A percentile compares a stretch with the other conserved stretches of the same genome.
Conservation (phyloP, 1,284 basidiomycete species). For the Singerocomus inundabilis region DNA sequence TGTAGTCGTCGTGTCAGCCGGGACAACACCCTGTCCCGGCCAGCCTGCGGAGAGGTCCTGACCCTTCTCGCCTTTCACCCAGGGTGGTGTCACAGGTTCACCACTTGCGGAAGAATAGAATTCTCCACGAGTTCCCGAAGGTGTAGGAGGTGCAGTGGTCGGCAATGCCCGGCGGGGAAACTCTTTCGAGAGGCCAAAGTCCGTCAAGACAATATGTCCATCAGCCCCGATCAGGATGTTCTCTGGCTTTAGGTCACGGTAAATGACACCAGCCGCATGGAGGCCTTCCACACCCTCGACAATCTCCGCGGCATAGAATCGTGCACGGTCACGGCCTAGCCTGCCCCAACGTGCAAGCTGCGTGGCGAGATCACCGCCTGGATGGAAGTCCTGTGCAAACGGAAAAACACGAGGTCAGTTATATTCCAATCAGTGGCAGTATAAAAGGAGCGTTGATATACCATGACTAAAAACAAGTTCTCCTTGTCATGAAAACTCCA, state of each 20-base stretch:
- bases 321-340: slow-evolving; percentile 85
- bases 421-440: slow-evolving; percentile 9
- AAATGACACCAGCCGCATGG: slow-evolving; percentile 83
- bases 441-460: slow-evolving; percentile 35
- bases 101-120: slow-evolving; percentile 47
- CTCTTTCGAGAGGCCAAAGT: slow-evolving; percentile 92
- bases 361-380: slow-evolving; percentile 94
- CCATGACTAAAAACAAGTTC: slow-evolving; percentile 90
- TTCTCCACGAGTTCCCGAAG: slow-evolving; percentile 49
- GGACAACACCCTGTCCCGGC: slow-evolving; percentile 49
- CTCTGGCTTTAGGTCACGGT: slow-evolving; percentile 90
- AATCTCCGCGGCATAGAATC: slow-evolving; percentile 96
- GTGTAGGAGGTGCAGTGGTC: slow-evolving; percentile 54
- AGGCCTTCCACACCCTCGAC: slow-evolving; percentile 93
- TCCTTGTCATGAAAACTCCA: slow-evolving; percentile 97
- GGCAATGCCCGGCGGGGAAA: slow-evolving; percentile 58
- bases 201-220: slow-evolving; percentile 94
- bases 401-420: slow-evolving; percentile 21
- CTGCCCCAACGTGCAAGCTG: slow-evolving; percentile 94
- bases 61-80: slow-evolving; percentile 64
- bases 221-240: slow-evolving; percentile 92
- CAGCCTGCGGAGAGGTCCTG: slow-evolving; percentile 51
- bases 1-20: slow-evolving; percentile 69
- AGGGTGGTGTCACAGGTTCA: slow-evolving; percentile 57
- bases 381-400: slow-evolving; percentile 79